Evolutionary conservation across 75 land plant genomes (phyloP), one percentile per base, ranked within the genome.

Genomic region (Ceratopteris richardii): DNA sequence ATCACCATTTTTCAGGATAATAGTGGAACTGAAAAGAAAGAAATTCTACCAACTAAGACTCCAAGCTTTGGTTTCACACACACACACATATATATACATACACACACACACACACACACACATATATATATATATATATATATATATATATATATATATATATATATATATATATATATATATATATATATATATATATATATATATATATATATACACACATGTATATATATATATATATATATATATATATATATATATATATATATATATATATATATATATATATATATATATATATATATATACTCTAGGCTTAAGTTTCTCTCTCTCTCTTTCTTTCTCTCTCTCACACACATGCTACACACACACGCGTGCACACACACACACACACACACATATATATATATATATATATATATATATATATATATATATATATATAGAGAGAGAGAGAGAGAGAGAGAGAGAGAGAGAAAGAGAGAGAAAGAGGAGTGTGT

Each of bases 221-320:
- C 33, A 55, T 22, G 18, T 7, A 55, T 55, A 29, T 29, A 31
- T 29, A 4, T 55, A 14, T 26, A 55, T 55, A 26, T 55, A 26
- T 55, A 18, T 55, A 4, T 55, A 31, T 22, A 26, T 55, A 24
- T 55, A 26, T 55, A 31, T 55, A 26, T 26, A 29, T 55, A 26
- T 18, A 29, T 55, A 22, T 55, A 4, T 26, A 24, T 55, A 18
- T 55, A 55, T 55, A 19, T 48, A 48, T 48, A 21, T 48, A 10
- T 48, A 19, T 48, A 19, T 48, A 19, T 19, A 19, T 48, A 14
- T 48, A 19, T 48, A 19, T 48, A 21, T 48, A 48, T 48, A 19
- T 48, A 48, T 40, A 14, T 40, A 14, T 14, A 40, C 42, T 10
- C 42, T 40, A 40, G 42, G 9, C 14, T 40, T 40, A 14, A 40